phyloP scores from a whole-genome alignment of 495 filamentous ascomycete species.

The Aspergillus panamensis region DNA sequence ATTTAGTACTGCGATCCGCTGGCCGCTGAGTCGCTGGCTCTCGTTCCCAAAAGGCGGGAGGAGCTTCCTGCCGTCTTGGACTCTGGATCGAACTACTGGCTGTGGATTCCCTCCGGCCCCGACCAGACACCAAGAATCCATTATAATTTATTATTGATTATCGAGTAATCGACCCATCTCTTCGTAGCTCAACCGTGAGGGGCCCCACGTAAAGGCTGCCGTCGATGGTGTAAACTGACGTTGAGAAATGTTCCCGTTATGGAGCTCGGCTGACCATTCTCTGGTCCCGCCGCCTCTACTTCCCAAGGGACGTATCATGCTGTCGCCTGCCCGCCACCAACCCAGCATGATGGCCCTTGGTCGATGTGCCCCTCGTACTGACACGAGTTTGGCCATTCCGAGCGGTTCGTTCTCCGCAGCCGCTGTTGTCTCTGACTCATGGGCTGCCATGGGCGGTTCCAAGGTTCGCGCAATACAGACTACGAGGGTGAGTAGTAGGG shows the following conservation, averaged over 20 bases:
- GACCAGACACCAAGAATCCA: not conserved
- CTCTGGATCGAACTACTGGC: not conserved
- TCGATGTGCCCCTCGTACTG: not conserved
- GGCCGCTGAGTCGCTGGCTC: not conserved
- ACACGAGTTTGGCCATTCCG: not conserved
- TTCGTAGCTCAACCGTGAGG: not conserved
- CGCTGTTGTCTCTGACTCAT: conserved; percentile 2
- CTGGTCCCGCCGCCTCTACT: conserved; percentile 8
- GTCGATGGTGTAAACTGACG: conserved; percentile 1
- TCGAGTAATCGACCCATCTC: not conserved
- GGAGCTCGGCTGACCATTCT: conserved; percentile 15
- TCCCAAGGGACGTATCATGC: conserved; percentile 3
- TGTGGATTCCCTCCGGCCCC: not conserved
- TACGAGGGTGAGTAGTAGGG: not conserved
- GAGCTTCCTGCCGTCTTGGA: not conserved
- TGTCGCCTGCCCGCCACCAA: conserved; percentile 12
- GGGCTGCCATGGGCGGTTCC: not conserved
- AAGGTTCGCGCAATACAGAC: not conserved
- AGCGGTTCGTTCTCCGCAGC: not conserved
- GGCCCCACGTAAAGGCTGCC: not conserved
- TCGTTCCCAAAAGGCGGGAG: not conserved
- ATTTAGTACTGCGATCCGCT: too few species aligned
- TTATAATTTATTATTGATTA: not conserved
- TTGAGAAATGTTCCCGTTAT: conserved; percentile 1
- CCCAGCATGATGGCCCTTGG: conserved; percentile 5